These are phyloP conservation scores for Cyclocybe aegerita DNA, from an alignment of 768 basidiomycete species.

Conservation along the genomic window DNA sequence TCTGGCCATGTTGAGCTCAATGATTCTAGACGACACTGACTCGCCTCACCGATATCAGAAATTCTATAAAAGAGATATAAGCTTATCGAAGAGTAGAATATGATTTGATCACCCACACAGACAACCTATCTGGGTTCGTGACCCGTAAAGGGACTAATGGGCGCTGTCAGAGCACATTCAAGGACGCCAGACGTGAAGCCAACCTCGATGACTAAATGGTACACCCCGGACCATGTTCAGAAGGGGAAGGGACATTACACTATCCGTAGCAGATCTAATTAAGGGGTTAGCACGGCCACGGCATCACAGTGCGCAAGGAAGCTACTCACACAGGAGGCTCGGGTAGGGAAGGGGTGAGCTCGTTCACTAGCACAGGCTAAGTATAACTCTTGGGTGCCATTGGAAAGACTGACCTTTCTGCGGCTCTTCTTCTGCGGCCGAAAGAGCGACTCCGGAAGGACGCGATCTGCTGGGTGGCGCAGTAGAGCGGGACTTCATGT, in stretches of 20 bases:
- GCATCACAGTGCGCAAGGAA: constrained; percentile 5
- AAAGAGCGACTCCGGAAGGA: constrained; percentile 14
- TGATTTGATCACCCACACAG: constrained; percentile 28
- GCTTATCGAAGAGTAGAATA: constrained; percentile 2
- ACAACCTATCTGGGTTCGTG: constrained; percentile 40
- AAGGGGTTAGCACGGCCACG: constrained; percentile 7
- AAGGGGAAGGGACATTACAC: constrained; percentile 50
- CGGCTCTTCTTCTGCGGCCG: constrained; percentile 14
- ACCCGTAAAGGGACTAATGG: constrained; percentile 36
- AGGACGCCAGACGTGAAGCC: constrained; percentile 11
- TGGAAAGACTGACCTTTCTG: constrained; percentile 9
- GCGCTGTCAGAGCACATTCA: background rate
- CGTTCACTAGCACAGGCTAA: too few relatives aligned
- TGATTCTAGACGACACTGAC: background rate
- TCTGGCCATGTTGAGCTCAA: background rate
- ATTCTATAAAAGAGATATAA: constrained; percentile 16
- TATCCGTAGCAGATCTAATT: constrained; percentile 40
- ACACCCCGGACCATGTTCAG: constrained; percentile 47
- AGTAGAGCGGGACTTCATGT: too few relatives aligned
- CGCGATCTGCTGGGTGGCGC: constrained; percentile 8
- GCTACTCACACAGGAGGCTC: constrained; percentile 24
- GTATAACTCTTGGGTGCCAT: too few relatives aligned
- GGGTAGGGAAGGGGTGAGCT: constrained; percentile 13
- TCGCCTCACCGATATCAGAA: constrained; percentile 19
- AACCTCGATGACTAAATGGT: constrained; percentile 46